Percentiles rank a stretch among this genome's conserved stretches.
Conservation (phyloP, 352 stramenopile species). For the Phytophthora lateralis region DNA sequence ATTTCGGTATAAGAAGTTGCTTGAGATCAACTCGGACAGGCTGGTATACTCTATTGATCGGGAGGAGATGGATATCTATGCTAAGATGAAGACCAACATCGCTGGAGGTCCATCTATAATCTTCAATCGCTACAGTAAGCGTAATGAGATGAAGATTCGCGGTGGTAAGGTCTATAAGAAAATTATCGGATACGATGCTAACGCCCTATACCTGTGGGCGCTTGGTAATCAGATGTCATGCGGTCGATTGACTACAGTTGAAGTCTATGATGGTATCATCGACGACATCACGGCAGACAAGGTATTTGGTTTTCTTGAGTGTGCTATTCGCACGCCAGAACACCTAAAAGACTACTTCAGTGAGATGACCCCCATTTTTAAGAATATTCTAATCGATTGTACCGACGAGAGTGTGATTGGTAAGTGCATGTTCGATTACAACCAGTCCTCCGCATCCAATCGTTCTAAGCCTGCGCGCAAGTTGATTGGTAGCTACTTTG, state of each 20-base stretch:
- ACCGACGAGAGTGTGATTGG: conserved; percentile 25
- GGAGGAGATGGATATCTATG: conserved; percentile 13
- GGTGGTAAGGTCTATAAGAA: too few relatives aligned
- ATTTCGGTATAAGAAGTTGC: conserved; percentile 3
- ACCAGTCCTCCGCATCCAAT: not conserved
- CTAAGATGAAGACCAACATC: conserved; percentile 4
- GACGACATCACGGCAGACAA: too few relatives aligned
- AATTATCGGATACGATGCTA: too few relatives aligned
- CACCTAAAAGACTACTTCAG: not conserved
- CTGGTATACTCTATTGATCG: not conserved
- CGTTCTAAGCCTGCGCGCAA: conserved; percentile 19
- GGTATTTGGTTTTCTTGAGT: not conserved
- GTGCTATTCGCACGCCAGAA: conserved; percentile 1
- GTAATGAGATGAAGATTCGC: too few relatives aligned
- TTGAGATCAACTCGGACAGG: conserved; percentile 6
- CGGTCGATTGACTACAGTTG: too few relatives aligned
- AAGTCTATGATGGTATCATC: too few relatives aligned
- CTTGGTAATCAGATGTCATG: too few relatives aligned
- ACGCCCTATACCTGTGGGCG: too few relatives aligned
- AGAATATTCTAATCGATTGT: not conserved
- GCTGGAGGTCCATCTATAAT: too few relatives aligned
- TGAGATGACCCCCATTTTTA: not conserved
- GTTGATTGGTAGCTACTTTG: conserved; percentile 42
- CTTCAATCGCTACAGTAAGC: too few relatives aligned
- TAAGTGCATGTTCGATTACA: conserved; percentile 38